These are phyloP conservation scores for Metschnikowia dekortorum DNA, from an alignment of 805 yeast species.

Conservation along the genomic window DNA sequence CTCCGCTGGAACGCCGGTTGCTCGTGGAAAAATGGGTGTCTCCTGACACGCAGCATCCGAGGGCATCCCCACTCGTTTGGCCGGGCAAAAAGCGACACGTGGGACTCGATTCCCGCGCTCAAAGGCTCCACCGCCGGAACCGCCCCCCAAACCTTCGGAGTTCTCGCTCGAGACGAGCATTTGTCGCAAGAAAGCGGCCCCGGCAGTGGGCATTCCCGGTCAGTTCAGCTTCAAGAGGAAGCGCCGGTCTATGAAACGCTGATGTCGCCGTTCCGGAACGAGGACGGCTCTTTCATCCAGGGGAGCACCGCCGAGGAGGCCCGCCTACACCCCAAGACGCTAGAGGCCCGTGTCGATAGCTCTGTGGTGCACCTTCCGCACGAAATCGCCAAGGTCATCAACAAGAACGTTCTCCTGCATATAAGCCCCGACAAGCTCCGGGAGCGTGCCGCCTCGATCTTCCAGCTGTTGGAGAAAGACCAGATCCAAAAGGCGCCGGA, in stretches of 20 bases:
- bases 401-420: constrained; percentile 57
- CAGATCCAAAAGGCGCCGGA: constrained; percentile 50
- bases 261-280: constrained; percentile 33
- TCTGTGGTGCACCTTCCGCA: constrained; percentile 53
- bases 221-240: constrained; percentile 2
- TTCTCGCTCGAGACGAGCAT: constrained; percentile 19
- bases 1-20: background rate
- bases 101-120: background rate
- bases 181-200: constrained; percentile 9
- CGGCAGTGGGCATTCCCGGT: constrained; percentile 3
- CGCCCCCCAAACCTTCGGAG: constrained; percentile 1
- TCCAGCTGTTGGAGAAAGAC: constrained; percentile 45
- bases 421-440: constrained; percentile 62
- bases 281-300: constrained; percentile 37
- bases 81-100: background rate
- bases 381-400: constrained; percentile 52
- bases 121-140: background rate
- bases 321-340: constrained; percentile 55
- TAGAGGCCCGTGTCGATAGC: constrained; percentile 52
- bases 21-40: background rate
- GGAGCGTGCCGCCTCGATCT: constrained; percentile 55
- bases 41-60: background rate
- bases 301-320: constrained; percentile 48
- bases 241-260: constrained; percentile 5
- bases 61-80: background rate